A percentile compares a stretch with the other conserved stretches of the same genome.
phyloP scores from a whole-genome alignment of 257 asterid genomes.

The Lithospermum erythrorhizon region DNA sequence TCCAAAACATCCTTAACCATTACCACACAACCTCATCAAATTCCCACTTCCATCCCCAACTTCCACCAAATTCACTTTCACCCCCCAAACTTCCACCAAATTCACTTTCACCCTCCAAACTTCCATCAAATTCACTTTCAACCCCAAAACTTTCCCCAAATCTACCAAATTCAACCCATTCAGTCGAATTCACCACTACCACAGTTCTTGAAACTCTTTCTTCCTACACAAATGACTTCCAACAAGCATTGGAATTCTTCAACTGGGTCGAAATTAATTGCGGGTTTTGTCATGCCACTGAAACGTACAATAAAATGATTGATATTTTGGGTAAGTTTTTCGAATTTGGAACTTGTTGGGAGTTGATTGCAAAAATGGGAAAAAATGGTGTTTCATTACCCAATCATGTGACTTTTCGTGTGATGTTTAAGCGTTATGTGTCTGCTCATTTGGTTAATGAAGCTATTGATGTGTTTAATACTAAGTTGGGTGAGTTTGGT shows the following conservation, averaged over 20 bases:
- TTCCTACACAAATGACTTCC: constrained; percentile 77
- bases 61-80: too few relatives aligned
- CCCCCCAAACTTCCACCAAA: too few relatives aligned
- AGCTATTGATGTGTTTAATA: constrained; percentile 56
- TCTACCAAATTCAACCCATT: not conserved
- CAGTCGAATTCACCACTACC: constrained; percentile 8
- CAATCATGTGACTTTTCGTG: constrained; percentile 61
- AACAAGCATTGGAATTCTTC: constrained; percentile 75
- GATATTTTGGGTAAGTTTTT: constrained; percentile 79
- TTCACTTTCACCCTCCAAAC: constrained; percentile 4
- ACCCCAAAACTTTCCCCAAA: constrained; percentile 12
- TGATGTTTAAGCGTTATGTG: constrained; percentile 61
- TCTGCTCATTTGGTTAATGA: constrained; percentile 72
- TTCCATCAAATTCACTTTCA: constrained; percentile 12
- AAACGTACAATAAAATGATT: constrained; percentile 52
- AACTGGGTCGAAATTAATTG: constrained; percentile 52
- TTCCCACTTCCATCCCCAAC: not conserved
- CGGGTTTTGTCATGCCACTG: constrained; percentile 56
- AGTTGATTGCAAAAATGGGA: constrained; percentile 45
- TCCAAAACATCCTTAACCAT: constrained; percentile 18
- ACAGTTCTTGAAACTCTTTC: constrained; percentile 51
- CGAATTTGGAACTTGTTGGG: constrained; percentile 64
- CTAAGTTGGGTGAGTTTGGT: constrained; percentile 38
- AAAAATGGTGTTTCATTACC: constrained; percentile 30
- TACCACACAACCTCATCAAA: constrained; percentile 14